phyloP scores from a whole-genome alignment of 2,329 filamentous ascomycete species.

The Xylariaceae sp. region DNA sequence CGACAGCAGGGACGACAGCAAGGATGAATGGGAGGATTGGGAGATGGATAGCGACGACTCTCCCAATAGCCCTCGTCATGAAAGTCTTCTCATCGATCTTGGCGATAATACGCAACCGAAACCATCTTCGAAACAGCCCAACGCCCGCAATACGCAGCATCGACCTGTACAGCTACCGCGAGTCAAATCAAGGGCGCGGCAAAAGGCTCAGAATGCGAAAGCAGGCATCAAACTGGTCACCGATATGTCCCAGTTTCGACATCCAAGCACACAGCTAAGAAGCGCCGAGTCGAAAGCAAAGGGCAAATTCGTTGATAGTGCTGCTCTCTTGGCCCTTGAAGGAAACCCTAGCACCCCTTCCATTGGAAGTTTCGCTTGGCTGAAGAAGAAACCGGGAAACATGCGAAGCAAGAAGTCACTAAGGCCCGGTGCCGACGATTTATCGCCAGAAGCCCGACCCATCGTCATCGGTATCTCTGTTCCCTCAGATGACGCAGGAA shows the following conservation, averaged over 20 bases:
- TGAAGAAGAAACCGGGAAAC: slow-evolving; percentile 39
- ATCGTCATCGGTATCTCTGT: slow-evolving; percentile 70
- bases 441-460: slow-evolving; percentile 66
- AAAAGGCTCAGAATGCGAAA: slow-evolving; percentile 57
- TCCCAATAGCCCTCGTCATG: slow-evolving; percentile 13
- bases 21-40: slow-evolving; percentile 34
- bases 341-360: slow-evolving; percentile 51
- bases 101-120: slow-evolving; percentile 17
- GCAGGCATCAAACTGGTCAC: slow-evolving; percentile 67
- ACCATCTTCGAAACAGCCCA: slow-evolving; percentile 11
- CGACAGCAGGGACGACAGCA: slow-evolving; percentile 19
- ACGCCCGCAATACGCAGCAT: slow-evolving; percentile 16
- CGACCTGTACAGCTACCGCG: slow-evolving; percentile 41
- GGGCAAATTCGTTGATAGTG: slow-evolving; percentile 54
- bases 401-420: slow-evolving; percentile 18
- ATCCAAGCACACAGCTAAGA: slow-evolving; percentile 37
- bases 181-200: slow-evolving; percentile 56
- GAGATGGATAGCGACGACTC: slow-evolving; percentile 25
- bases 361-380: slow-evolving; percentile 56
- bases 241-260: slow-evolving; percentile 56
- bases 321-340: slow-evolving; percentile 56
- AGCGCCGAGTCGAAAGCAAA: slow-evolving; percentile 25
- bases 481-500: slow-evolving; percentile 47
- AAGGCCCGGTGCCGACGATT: slow-evolving; percentile 27
- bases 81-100: slow-evolving; percentile 23